Evolutionary conservation across 441 rosid genomes (phyloP).

Genomic region (Hypseocharis bilobata): DNA sequence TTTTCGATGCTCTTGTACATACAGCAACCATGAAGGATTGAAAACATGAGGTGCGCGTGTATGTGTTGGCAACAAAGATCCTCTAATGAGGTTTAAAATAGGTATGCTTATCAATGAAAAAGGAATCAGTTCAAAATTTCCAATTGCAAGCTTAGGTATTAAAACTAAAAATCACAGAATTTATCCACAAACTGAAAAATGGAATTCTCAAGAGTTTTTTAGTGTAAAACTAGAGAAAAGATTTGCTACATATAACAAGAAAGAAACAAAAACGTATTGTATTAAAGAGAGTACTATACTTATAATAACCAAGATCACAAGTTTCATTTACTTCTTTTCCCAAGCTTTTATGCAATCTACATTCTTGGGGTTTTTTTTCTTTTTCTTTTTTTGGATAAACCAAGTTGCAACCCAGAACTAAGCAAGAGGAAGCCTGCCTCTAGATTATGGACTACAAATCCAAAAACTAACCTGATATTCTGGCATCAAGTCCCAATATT

Average conservation of each 20-base stretch:
- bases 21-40: neutral
- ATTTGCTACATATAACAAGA: neutral
- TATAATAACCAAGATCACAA: neutral
- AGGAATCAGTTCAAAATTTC: neutral
- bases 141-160: neutral
- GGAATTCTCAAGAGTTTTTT: neutral
- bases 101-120: neutral
- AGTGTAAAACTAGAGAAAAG: neutral
- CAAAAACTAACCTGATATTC: constrained; percentile 59
- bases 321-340: no score
- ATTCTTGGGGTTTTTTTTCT: no score
- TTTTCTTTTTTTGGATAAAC: no score
- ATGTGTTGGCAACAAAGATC: neutral
- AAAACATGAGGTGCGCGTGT: neutral
- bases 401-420: constrained; percentile 2
- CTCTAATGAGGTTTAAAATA: no score
- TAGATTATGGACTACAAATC: constrained; percentile 11
- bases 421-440: constrained; percentile 2
- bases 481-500: constrained; percentile 86
- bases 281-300: no score
- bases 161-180: neutral
- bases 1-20: neutral
- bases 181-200: neutral
- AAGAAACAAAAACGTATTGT: neutral
- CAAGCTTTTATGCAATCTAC: no score